phyloP scores from a whole-genome alignment of 345 rosid species.

The Reutealis trisperma region DNA sequence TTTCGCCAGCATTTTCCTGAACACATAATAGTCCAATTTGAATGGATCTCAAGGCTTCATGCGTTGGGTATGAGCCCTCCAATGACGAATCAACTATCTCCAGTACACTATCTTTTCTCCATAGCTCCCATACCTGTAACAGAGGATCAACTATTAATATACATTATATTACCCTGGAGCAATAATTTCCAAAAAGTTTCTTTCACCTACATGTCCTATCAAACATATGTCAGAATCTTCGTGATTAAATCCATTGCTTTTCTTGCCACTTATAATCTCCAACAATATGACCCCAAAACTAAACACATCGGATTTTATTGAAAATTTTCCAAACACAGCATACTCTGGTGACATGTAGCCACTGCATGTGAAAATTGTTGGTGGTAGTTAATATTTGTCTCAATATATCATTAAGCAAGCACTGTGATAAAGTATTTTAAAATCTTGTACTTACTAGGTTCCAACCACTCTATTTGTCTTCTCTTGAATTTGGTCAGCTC shows the following conservation, averaged over 20 bases:
- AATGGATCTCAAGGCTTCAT: conserved; percentile 17
- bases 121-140: conserved; percentile 6
- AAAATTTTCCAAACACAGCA: conserved; percentile 13
- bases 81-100: conserved; percentile 13
- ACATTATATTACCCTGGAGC: background rate
- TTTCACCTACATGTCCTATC: conserved; percentile 14
- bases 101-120: conserved; percentile 1
- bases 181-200: background rate
- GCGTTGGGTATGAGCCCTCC: background rate
- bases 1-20: background rate
- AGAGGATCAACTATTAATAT: background rate
- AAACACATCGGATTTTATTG: conserved; percentile 12
- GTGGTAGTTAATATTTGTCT: too few species aligned
- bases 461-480: conserved; percentile 32
- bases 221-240: background rate
- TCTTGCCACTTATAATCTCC: conserved; percentile 13
- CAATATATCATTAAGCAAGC: background rate
- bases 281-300: conserved; percentile 14
- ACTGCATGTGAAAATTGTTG: background rate
- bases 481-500: conserved; percentile 50
- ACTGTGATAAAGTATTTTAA: background rate
- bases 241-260: background rate
- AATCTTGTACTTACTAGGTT: conserved; percentile 21
- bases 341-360: conserved; percentile 22
- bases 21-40: conserved; percentile 12